Evolutionary conservation across 495 filamentous ascomycete species (phyloP), one percentile per base, ranked within the genome.

Genomic region (Trichoderma gamsii): DNA sequence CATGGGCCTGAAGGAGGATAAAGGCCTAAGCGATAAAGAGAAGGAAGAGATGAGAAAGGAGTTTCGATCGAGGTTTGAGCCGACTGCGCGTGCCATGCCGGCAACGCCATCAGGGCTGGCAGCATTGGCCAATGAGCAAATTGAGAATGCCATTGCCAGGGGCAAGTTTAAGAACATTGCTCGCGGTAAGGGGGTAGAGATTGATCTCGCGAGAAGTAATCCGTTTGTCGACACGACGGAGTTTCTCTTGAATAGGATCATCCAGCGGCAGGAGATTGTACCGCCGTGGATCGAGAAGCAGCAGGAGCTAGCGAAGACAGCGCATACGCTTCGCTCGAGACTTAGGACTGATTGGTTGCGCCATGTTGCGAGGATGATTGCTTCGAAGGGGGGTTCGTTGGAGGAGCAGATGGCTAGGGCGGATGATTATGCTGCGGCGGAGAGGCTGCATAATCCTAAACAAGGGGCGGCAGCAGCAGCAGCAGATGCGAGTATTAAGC

Each of bases 231-330:
- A 98, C 75, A 98, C 95, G 1, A 98, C 96, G 0, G 94, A 97
- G 77, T 97, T 97, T 75, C 91, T 98, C 71, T 89, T 99, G 88
- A 99, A 99, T 76, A 96, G 96, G 79, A 97, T 98, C 74, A 97
- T 99, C 70, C 89, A 97, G 79, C 90, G 90, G 67, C 95, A 99
- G 76, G 95, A 91, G 12, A 87, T 92, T 59, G 87, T 90, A 4
- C 90, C 90, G 0, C 89, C 89, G 0, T 92, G 90, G 96, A 97
- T 99, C 64, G 95, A 98, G 76, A 98, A 97, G 75, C 95, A 99
- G 76, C 95, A 97, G 76, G 93, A 97, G 72, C 80, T 99, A 9
- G 82, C 88, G 6, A 86, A 83, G 66, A 86, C 90, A 15, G 82
- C 88, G 8, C 83, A 81, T 56, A 80, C 83, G 8, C 97, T 99